phyloP scores from a whole-genome alignment of 495 filamentous ascomycete species.

The Aspergillus sclerotiicarbonarius region DNA sequence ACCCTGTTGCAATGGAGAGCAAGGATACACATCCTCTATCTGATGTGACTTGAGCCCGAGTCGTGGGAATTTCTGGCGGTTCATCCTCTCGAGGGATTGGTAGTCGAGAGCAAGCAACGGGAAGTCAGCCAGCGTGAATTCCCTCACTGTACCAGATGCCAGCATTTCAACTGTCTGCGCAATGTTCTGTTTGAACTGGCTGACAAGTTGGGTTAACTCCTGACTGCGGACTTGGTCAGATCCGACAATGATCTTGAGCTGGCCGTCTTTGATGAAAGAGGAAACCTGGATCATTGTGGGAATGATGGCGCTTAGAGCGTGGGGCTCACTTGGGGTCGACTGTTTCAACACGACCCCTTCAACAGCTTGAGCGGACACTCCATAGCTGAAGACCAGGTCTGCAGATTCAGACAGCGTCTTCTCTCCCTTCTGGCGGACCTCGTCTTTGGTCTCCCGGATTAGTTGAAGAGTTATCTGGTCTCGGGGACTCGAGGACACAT shows the following conservation, averaged over 20 bases:
- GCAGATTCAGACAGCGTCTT: not conserved
- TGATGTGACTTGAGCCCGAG: not conserved
- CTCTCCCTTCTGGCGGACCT: not conserved
- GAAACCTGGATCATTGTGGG: not conserved
- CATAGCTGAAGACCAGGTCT: not conserved
- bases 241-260: not conserved
- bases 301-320: not conserved
- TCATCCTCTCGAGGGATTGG: conserved; percentile 11
- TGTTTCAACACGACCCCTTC: not conserved
- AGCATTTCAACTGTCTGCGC: not conserved
- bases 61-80: not conserved
- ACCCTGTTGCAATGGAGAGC: conserved; percentile 16
- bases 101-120: conserved; percentile 33
- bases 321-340: not conserved
- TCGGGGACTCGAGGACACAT: not conserved
- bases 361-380: not conserved
- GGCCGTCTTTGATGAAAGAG: not conserved
- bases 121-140: conserved; percentile 9
- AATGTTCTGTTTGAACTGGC: not conserved
- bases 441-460: not conserved
- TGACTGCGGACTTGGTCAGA: not conserved
- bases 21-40: conserved; percentile 12
- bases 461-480: too few species aligned
- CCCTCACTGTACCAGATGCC: not conserved
- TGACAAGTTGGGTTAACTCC: not conserved